Percentiles rank a stretch among this genome's conserved stretches.
Evolutionary conservation across 805 yeast species (phyloP).

Genomic region (Saccharomycopsis selenospora): DNA sequence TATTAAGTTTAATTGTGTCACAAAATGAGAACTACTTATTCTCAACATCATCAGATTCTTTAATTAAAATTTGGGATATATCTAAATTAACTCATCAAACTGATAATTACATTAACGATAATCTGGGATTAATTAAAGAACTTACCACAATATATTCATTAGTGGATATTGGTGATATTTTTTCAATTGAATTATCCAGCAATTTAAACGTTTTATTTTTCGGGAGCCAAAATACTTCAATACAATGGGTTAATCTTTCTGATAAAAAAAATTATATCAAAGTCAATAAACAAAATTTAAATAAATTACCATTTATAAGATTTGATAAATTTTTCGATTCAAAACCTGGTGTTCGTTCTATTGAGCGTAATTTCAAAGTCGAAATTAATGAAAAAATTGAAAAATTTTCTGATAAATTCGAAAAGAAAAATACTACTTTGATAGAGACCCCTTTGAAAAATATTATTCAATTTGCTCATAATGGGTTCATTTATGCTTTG

Average conservation of each 20-base stretch:
- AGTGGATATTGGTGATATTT: conserved; percentile 89
- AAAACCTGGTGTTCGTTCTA: conserved; percentile 67
- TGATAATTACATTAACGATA: background rate
- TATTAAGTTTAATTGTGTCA: conserved; percentile 49
- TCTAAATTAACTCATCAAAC: conserved; percentile 26
- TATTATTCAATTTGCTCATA: conserved; percentile 76
- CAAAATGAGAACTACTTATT: conserved; percentile 52
- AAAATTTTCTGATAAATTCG: conserved; percentile 13
- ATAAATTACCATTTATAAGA: conserved; percentile 52
- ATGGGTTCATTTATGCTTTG: conserved; percentile 74
- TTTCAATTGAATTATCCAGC: conserved; percentile 68
- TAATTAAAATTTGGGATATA: conserved; percentile 80
- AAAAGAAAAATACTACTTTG: conserved; percentile 27
- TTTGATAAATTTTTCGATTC: conserved; percentile 88
- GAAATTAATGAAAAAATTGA: conserved; percentile 16
- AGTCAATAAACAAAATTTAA: conserved; percentile 27
- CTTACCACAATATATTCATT: conserved; percentile 74
- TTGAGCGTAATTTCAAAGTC: conserved; percentile 25
- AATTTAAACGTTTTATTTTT: conserved; percentile 55
- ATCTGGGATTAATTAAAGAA: conserved; percentile 28
- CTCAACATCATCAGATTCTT: conserved; percentile 85
- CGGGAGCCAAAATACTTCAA: conserved; percentile 90
- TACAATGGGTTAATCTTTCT: conserved; percentile 55
- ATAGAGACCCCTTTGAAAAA: conserved; percentile 64
- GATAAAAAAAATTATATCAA: conserved; percentile 21